Percentiles rank a stretch among this genome's conserved stretches.
These are phyloP conservation scores for Penstemon barbatus DNA, from an alignment of 257 asterid species.

Conservation along the genomic window DNA sequence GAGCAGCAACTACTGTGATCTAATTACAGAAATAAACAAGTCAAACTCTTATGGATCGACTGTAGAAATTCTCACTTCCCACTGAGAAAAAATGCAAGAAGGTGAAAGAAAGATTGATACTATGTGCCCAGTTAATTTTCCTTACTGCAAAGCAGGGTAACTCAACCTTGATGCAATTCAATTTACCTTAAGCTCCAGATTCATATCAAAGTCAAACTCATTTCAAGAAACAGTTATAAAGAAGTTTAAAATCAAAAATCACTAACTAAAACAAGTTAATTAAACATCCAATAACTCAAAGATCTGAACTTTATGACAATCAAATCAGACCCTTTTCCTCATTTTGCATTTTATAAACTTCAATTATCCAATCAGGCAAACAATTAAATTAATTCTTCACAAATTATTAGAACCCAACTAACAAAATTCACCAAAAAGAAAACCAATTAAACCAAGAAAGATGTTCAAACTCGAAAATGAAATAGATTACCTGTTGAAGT, in stretches of 20 bases:
- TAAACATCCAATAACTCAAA: conserved; percentile 23
- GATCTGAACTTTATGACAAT: conserved; percentile 32
- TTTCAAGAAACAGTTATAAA: conserved; percentile 15
- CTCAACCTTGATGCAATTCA: conserved; percentile 19
- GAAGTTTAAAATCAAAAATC: conserved; percentile 19
- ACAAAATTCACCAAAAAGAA: conserved; percentile 21
- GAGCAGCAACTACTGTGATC: background rate
- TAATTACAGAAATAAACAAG: background rate
- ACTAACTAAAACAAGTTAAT: conserved; percentile 24
- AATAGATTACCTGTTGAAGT: conserved; percentile 50
- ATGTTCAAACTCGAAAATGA: background rate
- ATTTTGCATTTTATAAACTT: background rate
- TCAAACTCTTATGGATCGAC: conserved; percentile 7
- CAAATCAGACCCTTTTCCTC: conserved; percentile 22
- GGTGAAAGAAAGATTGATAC: conserved; percentile 1
- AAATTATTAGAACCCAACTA: conserved; percentile 16
- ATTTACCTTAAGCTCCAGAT: conserved; percentile 10
- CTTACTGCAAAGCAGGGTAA: conserved; percentile 1
- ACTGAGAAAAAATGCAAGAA: background rate
- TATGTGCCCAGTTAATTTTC: background rate
- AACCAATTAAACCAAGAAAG: conserved; percentile 17
- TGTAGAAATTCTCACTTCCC: conserved; percentile 3
- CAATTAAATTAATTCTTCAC: conserved; percentile 8
- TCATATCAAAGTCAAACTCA: conserved; percentile 26
- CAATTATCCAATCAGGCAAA: conserved; percentile 21